Conservation (phyloP, 805 yeast species). For the Suhomyces sp. region DNA sequence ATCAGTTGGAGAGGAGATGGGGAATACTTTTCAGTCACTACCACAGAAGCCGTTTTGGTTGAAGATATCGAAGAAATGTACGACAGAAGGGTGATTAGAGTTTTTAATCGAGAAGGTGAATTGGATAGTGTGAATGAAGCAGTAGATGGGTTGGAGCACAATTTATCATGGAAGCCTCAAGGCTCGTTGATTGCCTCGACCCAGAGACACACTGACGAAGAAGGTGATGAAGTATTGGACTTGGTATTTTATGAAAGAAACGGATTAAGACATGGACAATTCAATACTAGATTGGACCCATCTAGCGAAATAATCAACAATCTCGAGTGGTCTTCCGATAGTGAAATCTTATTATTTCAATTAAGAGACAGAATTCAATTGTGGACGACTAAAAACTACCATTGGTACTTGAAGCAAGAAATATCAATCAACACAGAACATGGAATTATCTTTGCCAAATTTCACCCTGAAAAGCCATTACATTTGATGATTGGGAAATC, state of each 20-base stretch:
- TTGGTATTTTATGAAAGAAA: constrained; percentile 87
- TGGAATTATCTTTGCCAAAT: constrained; percentile 49
- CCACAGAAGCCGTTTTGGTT: constrained; percentile 52
- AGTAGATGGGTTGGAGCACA: constrained; percentile 74
- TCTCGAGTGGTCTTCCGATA: constrained; percentile 77
- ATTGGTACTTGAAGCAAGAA: constrained; percentile 93
- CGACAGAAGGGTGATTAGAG: constrained; percentile 76
- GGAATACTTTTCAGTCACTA: constrained; percentile 70
- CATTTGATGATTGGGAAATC: constrained; percentile 66
- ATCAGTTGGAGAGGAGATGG: constrained; percentile 97
- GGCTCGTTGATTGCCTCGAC: constrained; percentile 85
- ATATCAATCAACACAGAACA: constrained; percentile 35
- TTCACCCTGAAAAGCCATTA: constrained; percentile 90
- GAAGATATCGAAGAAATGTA: constrained; percentile 37
- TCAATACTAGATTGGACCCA: constrained; percentile 62
- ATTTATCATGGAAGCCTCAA: constrained; percentile 84
- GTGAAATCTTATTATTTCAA: constrained; percentile 74
- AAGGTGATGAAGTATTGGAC: constrained; percentile 46
- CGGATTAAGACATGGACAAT: constrained; percentile 89
- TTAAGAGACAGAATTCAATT: constrained; percentile 65
- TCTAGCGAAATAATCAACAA: constrained; percentile 44
- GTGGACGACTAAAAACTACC: constrained; percentile 91
- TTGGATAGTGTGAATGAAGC: constrained; percentile 87
- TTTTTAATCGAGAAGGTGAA: constrained; percentile 75
- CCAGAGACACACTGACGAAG: constrained; percentile 60